phyloP scores from a whole-genome alignment of 768 basidiomycete genomes.

The Ramaria rubella region DNA sequence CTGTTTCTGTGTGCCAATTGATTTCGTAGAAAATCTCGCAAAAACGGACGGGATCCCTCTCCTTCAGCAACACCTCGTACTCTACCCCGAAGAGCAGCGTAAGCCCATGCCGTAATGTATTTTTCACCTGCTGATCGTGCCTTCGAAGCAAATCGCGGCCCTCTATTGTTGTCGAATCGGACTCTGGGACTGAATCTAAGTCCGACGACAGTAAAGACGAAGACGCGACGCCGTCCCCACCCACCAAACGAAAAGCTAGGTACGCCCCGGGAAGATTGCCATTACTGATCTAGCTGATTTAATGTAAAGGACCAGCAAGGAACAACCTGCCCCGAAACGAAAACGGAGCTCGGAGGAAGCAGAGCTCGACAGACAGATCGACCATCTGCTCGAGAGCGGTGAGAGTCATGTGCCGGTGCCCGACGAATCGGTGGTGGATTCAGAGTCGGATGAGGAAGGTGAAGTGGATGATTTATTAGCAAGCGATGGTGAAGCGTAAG shows the following conservation, averaged over 20 bases:
- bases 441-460: not conserved
- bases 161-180: conserved; percentile 2
- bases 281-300: conserved; percentile 12
- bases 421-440: not conserved
- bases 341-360: conserved; percentile 14
- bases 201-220: conserved; percentile 3
- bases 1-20: not conserved
- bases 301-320: conserved; percentile 10
- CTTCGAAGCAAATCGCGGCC: conserved; percentile 6
- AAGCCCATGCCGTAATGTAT: not conserved
- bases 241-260: conserved; percentile 9
- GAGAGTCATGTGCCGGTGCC: not conserved
- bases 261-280: not conserved
- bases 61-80: conserved; percentile 6
- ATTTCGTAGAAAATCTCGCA: not conserved
- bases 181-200: not conserved
- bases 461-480: conserved; percentile 3
- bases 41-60: not conserved
- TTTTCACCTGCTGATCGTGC: not conserved
- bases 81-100: conserved; percentile 9
- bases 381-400: conserved; percentile 14
- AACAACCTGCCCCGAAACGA: conserved; percentile 6
- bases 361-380: conserved; percentile 13
- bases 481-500: conserved; percentile 7
- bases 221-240: conserved; percentile 2